These are phyloP conservation scores for Candida sonorensis DNA, from an alignment of 805 yeast genomes.

Conservation along the genomic window DNA sequence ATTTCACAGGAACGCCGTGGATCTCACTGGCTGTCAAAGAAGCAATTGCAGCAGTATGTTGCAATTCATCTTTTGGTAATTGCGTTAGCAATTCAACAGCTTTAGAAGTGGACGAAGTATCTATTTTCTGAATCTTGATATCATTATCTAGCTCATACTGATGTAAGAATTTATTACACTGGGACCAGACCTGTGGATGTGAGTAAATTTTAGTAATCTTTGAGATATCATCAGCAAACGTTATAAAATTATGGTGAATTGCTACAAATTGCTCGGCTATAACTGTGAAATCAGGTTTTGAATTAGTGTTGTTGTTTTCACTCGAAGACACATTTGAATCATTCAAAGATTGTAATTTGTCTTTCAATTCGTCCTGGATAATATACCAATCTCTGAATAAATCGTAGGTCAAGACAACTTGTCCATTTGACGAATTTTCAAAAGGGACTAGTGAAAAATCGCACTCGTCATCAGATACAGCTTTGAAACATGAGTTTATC, in stretches of 20 bases:
- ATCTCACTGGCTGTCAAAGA: slow-evolving; percentile 59
- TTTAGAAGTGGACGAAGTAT: slow-evolving; percentile 72
- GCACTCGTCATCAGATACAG: slow-evolving; percentile 37
- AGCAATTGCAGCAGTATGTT: slow-evolving; percentile 63
- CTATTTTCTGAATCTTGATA: slow-evolving; percentile 42
- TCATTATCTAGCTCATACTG: slow-evolving; percentile 24
- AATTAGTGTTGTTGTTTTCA: too few species aligned
- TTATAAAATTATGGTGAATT: slow-evolving; percentile 70
- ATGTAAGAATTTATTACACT: slow-evolving; percentile 55
- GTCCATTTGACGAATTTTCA: slow-evolving; percentile 94
- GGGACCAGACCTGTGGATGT: slow-evolving; percentile 99
- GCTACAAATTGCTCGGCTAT: slow-evolving; percentile 77
- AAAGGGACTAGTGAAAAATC: slow-evolving; percentile 79
- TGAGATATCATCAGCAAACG: slow-evolving; percentile 36
- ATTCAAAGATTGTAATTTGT: slow-evolving; percentile 5
- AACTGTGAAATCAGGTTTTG: slow-evolving; percentile 40
- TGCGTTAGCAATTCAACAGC: slow-evolving; percentile 65
- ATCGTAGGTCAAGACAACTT: slow-evolving; percentile 81
- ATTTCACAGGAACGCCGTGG: slow-evolving; percentile 49
- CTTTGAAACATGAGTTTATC: slow-evolving; percentile 57
- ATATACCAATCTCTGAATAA: slow-evolving; percentile 61
- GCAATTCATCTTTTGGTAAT: slow-evolving; percentile 26
- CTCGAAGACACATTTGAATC: slow-evolving; percentile 1
- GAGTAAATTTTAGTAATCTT: slow-evolving; percentile 61
- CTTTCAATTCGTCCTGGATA: slow-evolving; percentile 9